Evolutionary conservation across 495 filamentous ascomycete genomes (phyloP).

Genomic region (Neurospora terricola): DNA sequence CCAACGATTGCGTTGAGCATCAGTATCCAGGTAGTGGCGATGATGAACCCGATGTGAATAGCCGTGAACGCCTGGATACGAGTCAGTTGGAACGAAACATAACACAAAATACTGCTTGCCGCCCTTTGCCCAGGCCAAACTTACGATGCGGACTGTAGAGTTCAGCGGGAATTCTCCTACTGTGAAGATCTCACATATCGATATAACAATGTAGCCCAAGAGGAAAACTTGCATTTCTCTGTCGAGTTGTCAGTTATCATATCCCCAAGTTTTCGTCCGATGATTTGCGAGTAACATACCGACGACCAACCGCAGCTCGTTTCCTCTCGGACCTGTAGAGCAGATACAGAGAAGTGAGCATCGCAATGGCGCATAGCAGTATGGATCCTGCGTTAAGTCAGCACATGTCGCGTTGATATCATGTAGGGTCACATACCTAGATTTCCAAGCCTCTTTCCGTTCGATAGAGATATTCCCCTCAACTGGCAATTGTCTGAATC

Average conservation of each 20-base stretch:
- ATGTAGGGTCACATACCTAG: conserved; percentile 52
- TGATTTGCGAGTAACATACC: conserved; percentile 41
- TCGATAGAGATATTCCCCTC: conserved; percentile 59
- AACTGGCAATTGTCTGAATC: conserved; percentile 49
- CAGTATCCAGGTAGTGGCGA: conserved; percentile 81
- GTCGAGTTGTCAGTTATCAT: conserved; percentile 17
- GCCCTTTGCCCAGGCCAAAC: conserved; percentile 28
- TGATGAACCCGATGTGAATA: conserved; percentile 84
- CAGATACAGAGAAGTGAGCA: conserved; percentile 53
- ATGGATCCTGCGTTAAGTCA: conserved; percentile 66
- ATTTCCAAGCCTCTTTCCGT: conserved; percentile 61
- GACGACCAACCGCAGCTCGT: conserved; percentile 85
- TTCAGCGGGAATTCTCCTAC: conserved; percentile 78
- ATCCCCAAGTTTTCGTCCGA: neutral
- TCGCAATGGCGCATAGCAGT: conserved; percentile 67
- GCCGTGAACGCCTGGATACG: conserved; percentile 69
- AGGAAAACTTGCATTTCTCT: conserved; percentile 98
- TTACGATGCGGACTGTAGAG: conserved; percentile 54
- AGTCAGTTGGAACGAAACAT: conserved; percentile 6
- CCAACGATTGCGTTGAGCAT: conserved; percentile 88
- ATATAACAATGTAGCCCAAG: conserved; percentile 73
- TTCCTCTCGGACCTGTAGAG: conserved; percentile 81
- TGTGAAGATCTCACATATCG: conserved; percentile 94
- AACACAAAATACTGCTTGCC: neutral
- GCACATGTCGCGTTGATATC: conserved; percentile 3